Percentiles rank a stretch among this genome's conserved stretches.
Evolutionary conservation across 345 rosid genomes (phyloP).

Genomic region (Isatis tinctoria): DNA sequence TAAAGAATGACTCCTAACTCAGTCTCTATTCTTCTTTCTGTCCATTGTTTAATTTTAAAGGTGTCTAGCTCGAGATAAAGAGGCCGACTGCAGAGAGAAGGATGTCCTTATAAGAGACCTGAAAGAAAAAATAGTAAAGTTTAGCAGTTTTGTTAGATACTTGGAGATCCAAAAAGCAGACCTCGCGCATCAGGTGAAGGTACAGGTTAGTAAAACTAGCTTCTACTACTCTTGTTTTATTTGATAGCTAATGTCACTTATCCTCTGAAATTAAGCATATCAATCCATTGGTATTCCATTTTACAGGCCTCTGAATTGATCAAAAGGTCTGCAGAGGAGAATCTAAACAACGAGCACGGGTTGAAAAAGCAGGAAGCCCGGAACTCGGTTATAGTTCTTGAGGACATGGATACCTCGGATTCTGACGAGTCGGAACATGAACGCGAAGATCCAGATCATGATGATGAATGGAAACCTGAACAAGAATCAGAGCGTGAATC

Average conservation of each 20-base stretch:
- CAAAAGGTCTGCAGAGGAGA: constrained; percentile 31
- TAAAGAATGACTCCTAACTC: constrained; percentile 6
- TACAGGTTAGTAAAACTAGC: constrained; percentile 47
- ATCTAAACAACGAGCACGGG: constrained; percentile 40
- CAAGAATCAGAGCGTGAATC: constrained; percentile 33
- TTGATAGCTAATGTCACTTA: neutral
- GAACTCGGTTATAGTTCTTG: constrained; percentile 43
- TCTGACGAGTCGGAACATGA: constrained; percentile 77
- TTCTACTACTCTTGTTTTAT: constrained; percentile 5
- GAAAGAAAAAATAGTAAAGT: constrained; percentile 69
- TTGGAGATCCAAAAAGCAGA: constrained; percentile 62
- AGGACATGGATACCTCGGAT: constrained; percentile 90
- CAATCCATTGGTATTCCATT: neutral
- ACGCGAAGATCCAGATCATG: constrained; percentile 40
- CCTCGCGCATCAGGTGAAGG: constrained; percentile 59
- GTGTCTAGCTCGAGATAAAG: constrained; percentile 78
- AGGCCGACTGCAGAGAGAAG: constrained; percentile 74
- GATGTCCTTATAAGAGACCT: constrained; percentile 60
- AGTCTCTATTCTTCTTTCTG: neutral
- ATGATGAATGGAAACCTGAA: constrained; percentile 57
- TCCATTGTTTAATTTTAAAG: constrained; percentile 36
- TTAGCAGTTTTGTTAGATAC: constrained; percentile 51
- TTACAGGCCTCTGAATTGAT: constrained; percentile 33
- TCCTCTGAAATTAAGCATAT: neutral
- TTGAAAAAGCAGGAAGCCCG: constrained; percentile 62